Conservation (phyloP, 352 stramenopile genomes). For the Phytophthora ramorum region DNA sequence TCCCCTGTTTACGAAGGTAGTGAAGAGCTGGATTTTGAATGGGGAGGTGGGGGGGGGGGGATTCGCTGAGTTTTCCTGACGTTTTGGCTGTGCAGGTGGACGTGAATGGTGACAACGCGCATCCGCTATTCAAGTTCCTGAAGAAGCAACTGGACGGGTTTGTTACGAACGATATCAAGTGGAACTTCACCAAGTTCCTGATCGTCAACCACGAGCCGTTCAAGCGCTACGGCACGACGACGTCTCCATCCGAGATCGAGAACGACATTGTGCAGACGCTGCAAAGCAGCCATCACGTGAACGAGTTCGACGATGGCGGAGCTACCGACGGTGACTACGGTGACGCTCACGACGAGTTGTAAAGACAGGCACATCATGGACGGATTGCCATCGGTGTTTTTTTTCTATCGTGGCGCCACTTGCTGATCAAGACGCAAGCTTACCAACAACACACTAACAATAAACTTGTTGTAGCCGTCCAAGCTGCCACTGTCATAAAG, state of each 20-base stretch:
- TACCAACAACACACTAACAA: too few species aligned
- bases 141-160: conserved; percentile 75
- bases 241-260: conserved; percentile 71
- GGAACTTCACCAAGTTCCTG: conserved; percentile 92
- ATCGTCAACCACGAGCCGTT: conserved; percentile 74
- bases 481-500: too few species aligned
- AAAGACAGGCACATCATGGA: neutral
- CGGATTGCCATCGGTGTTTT: neutral
- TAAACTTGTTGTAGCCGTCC: too few species aligned
- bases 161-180: conserved; percentile 83
- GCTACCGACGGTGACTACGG: conserved; percentile 35
- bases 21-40: too few species aligned
- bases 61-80: conserved; percentile 2
- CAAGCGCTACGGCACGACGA: conserved; percentile 76
- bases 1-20: conserved; percentile 87
- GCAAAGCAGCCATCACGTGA: conserved; percentile 32
- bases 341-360: conserved; percentile 40
- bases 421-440: neutral
- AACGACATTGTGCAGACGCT: conserved; percentile 65
- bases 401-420: neutral
- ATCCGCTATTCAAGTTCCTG: conserved; percentile 93
- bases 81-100: conserved; percentile 73
- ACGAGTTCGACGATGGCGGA: conserved; percentile 37
- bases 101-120: conserved; percentile 92
- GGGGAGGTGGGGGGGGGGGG: too few species aligned